These are phyloP conservation scores for Tulasnella calospora DNA, from an alignment of 768 basidiomycete genomes.

Conservation along the genomic window DNA sequence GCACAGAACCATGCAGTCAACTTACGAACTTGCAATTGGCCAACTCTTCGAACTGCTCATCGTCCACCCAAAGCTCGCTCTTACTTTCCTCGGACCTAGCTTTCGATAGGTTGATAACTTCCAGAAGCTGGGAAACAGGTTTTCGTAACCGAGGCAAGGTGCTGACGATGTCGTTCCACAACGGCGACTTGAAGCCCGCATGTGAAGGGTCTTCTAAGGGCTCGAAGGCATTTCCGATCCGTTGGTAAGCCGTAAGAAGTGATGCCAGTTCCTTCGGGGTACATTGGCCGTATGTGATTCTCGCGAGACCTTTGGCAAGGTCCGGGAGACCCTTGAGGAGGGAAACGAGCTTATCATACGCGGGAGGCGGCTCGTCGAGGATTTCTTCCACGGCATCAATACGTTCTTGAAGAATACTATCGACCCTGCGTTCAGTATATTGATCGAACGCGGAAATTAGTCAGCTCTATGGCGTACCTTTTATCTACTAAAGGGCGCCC, in stretches of 20 bases:
- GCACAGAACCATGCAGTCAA: not conserved
- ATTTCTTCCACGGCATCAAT: constrained; percentile 86
- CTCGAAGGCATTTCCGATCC: constrained; percentile 61
- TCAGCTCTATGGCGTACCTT: constrained; percentile 40
- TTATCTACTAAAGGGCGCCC: constrained; percentile 76
- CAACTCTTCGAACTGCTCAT: constrained; percentile 50
- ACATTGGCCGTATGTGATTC: constrained; percentile 90
- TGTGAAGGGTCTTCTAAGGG: constrained; percentile 38
- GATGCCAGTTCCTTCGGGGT: constrained; percentile 75
- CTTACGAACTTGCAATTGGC: constrained; percentile 58
- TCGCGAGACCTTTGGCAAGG: constrained; percentile 75
- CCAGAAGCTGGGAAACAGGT: constrained; percentile 51
- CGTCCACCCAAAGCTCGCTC: constrained; percentile 62
- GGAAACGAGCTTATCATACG: constrained; percentile 61
- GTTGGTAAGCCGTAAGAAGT: constrained; percentile 69
- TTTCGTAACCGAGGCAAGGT: constrained; percentile 61
- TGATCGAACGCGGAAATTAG: not conserved
- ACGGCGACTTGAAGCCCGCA: constrained; percentile 49
- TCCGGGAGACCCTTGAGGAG: constrained; percentile 77
- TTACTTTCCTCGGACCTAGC: constrained; percentile 57
- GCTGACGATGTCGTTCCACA: constrained; percentile 67
- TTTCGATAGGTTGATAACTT: constrained; percentile 53
- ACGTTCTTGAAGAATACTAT: constrained; percentile 67
- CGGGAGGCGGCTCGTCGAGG: constrained; percentile 49
- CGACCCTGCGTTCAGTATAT: not conserved